Conservation (phyloP, 257 asterid genomes). For the Sherardia arvensis region DNA sequence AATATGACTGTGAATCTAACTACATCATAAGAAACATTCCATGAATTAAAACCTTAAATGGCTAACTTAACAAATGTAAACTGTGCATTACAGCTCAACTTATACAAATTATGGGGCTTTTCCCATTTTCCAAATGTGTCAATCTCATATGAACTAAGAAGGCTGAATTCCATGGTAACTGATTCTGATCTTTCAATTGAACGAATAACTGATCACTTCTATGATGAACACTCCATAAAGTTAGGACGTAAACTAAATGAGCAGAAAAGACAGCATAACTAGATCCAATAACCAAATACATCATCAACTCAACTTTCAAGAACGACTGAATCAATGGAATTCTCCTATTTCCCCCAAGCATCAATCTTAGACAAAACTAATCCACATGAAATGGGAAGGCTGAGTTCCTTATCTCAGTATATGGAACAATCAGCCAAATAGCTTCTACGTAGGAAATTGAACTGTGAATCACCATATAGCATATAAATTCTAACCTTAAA, state of each 20-base stretch:
- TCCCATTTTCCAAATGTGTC: not conserved
- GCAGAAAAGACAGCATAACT: not conserved
- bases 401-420: not conserved
- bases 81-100: too few relatives aligned
- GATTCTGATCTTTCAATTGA: not conserved
- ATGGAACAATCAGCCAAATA: not conserved
- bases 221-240: slow-evolving; percentile 10
- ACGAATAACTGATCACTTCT: not conserved
- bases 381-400: not conserved
- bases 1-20: too few relatives aligned
- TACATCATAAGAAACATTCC: too few relatives aligned
- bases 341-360: not conserved
- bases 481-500: not conserved
- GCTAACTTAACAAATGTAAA: not conserved
- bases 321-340: not conserved
- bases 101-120: too few relatives aligned
- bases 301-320: not conserved
- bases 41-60: not conserved
- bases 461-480: not conserved
- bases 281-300: not conserved
- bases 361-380: not conserved
- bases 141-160: not conserved
- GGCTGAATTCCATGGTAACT: not conserved
- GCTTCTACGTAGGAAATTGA: not conserved
- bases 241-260: not conserved